phyloP scores from a whole-genome alignment of 805 yeast species.

The Wickerhamiella kurtzmanii region DNA sequence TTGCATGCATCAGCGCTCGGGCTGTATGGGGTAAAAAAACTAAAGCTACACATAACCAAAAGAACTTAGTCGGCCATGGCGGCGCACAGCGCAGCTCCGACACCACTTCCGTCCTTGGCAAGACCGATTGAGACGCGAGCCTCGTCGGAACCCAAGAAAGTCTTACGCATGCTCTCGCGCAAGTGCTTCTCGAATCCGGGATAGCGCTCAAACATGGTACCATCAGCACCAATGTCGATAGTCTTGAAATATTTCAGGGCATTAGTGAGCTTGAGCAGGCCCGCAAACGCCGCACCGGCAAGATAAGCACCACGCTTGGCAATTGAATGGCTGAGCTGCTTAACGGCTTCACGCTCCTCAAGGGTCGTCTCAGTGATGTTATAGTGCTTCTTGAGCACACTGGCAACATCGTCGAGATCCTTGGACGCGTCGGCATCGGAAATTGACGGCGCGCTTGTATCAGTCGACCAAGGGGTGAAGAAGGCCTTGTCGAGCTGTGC shows the following conservation, averaged over 20 bases:
- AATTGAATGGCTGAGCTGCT: slow-evolving; percentile 60
- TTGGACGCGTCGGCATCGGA: slow-evolving; percentile 77
- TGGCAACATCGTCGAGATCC: slow-evolving; percentile 29
- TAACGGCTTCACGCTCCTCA: slow-evolving; percentile 64
- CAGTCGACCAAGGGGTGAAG: slow-evolving; percentile 55
- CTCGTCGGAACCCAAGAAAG: slow-evolving; percentile 47
- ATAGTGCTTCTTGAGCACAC: slow-evolving; percentile 36
- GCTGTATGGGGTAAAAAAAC: too few species aligned
- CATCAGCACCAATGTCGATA: slow-evolving; percentile 91
- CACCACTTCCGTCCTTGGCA: slow-evolving; percentile 93
- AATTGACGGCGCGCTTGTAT: slow-evolving; percentile 72
- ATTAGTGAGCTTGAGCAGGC: slow-evolving; percentile 51
- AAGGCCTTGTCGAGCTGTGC: slow-evolving; percentile 27
- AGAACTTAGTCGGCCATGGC: slow-evolving; percentile 7
- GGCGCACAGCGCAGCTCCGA: slow-evolving; percentile 95
- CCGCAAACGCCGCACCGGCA: slow-evolving; percentile 82
- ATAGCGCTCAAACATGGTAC: slow-evolving; percentile 83
- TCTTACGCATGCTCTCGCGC: slow-evolving; percentile 57
- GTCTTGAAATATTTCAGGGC: slow-evolving; percentile 54
- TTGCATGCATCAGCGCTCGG: too few species aligned
- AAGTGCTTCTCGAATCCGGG: slow-evolving; percentile 77
- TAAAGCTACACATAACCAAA: too few species aligned
- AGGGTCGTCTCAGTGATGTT: slow-evolving; percentile 46
- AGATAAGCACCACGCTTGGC: slow-evolving; percentile 81
- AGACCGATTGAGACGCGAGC: slow-evolving; percentile 63